Base-by-base conservation (phyloP, 2,329 filamentous ascomycete species). In the Hymenoscyphus linearis region DNA sequence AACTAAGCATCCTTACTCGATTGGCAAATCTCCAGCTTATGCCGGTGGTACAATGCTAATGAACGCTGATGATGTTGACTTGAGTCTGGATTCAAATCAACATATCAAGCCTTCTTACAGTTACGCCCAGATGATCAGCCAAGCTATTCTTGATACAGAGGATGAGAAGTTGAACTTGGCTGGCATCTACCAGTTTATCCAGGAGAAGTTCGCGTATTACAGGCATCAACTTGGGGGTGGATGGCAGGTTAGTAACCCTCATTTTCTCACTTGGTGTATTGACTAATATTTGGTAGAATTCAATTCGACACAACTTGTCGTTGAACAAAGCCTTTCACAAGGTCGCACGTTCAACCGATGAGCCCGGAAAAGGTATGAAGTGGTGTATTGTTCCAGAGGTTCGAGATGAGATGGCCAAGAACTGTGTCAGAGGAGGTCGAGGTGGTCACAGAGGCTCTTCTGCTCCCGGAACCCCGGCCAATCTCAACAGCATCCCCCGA, bases 341-440 rank as follows among this genome's bases (percentile, higher is more conserved):
- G 75, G 89, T 96, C 9, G 90, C 95, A 2, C 87, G 95, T 54
- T 88, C 90, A 16, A 96, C 92, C 0, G 91, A 98, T 68, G 95
- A 99, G 73, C 95, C 95, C 25, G 95, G 95, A 13, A 99, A 99
- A 74, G 95, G 95, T 31, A 98, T 97, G 92, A 98, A 98, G 74
- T 99, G 95, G 95, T 91, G 93, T 75, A 93, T 99, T 71, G 86
- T 91, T 3, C 83, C 90, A 1, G 90, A 96, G 65, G 84, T 88
- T 66, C 86, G 89, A 55, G 91, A 97, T 18, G 93, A 96, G 58
- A 96, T 97, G 80, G 83, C 91, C 62, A 89, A 64, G 55, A 64
- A 62, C 47, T 65, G 65, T 52, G 83, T 79, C 68, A 81, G 82
- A 60, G 81, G 84, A 18, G 85, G 85, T 18, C 80, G 83, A 53